phyloP scores from a whole-genome alignment of 2,329 filamentous ascomycete species.

The Colletotrichum sp. region DNA sequence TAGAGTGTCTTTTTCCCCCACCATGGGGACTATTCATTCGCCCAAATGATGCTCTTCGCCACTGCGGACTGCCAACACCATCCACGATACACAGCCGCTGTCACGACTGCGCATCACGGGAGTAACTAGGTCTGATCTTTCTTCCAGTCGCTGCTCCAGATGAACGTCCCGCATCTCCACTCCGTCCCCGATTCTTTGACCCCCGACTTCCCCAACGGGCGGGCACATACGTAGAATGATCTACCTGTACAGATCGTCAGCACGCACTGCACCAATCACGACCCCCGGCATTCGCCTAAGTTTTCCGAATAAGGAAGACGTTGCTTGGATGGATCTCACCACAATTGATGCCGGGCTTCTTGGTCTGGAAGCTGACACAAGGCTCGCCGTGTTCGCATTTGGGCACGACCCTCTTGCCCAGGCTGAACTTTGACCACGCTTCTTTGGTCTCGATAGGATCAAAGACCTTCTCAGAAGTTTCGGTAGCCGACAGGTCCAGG shows the following conservation, averaged over 20 bases:
- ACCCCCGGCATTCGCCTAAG: neutral
- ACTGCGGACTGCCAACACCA: neutral
- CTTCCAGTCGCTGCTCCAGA: conserved; percentile 68
- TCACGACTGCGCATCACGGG: neutral
- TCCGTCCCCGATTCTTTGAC: conserved; percentile 83
- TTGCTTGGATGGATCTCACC: conserved; percentile 48
- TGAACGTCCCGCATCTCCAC: conserved; percentile 89
- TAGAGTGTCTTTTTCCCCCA: neutral
- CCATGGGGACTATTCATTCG: neutral
- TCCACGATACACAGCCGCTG: neutral
- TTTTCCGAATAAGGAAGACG: neutral
- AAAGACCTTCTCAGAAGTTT: conserved; percentile 48
- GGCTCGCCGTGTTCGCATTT: conserved; percentile 88
- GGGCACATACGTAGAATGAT: conserved; percentile 68
- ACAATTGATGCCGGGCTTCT: conserved; percentile 86
- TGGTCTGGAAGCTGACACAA: conserved; percentile 83
- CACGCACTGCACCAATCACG: neutral
- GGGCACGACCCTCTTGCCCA: conserved; percentile 76
- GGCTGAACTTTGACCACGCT: conserved; percentile 79
- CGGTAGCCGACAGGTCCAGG: neutral
- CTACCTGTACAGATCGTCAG: conserved; percentile 47
- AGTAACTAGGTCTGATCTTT: conserved; percentile 17
- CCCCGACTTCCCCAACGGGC: conserved; percentile 84
- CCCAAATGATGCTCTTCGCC: neutral
- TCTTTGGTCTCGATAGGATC: conserved; percentile 78